Percentiles rank a stretch among this genome's conserved stretches.
These are phyloP conservation scores for Septoria petroselini DNA, from an alignment of 2,329 filamentous ascomycete species.

Conservation along the genomic window DNA sequence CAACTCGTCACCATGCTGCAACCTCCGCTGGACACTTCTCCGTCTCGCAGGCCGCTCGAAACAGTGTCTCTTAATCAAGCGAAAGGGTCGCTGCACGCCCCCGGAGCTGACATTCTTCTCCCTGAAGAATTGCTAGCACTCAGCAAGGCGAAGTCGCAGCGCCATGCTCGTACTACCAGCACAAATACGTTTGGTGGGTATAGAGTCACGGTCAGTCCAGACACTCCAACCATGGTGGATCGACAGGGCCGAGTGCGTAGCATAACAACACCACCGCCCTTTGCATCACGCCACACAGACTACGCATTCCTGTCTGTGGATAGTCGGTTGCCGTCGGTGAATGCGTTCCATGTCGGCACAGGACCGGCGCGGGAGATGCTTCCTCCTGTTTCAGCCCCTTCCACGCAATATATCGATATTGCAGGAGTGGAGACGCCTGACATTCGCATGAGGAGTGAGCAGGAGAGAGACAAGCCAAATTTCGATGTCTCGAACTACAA, in stretches of 20 bases:
- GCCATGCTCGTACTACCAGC: constrained; percentile 22
- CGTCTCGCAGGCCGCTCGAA: constrained; percentile 19
- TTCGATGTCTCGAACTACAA: constrained; percentile 1
- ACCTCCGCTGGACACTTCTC: constrained; percentile 2
- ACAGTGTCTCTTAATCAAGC: constrained; percentile 34
- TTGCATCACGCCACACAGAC: not conserved
- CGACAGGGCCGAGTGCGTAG: constrained; percentile 21
- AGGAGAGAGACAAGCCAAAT: constrained; percentile 14
- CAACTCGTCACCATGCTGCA: constrained; percentile 18
- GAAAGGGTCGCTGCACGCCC: constrained; percentile 28
- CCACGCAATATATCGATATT: constrained; percentile 9
- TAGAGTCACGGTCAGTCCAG: not conserved
- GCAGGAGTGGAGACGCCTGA: no score
- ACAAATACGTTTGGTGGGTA: constrained; percentile 15
- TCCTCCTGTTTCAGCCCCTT: constrained; percentile 1
- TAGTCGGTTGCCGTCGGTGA: constrained; percentile 7
- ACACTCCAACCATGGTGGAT: constrained; percentile 21
- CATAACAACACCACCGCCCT: constrained; percentile 14
- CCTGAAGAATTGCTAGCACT: constrained; percentile 36
- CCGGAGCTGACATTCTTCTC: constrained; percentile 32
- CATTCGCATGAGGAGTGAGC: no score
- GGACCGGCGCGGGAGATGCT: constrained; percentile 22
- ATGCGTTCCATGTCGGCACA: constrained; percentile 21
- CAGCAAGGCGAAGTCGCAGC: constrained; percentile 24
- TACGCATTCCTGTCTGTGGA: not conserved